Base-by-base conservation (phyloP, 805 yeast species). In the Lipomyces yamanashiensis region DNA sequence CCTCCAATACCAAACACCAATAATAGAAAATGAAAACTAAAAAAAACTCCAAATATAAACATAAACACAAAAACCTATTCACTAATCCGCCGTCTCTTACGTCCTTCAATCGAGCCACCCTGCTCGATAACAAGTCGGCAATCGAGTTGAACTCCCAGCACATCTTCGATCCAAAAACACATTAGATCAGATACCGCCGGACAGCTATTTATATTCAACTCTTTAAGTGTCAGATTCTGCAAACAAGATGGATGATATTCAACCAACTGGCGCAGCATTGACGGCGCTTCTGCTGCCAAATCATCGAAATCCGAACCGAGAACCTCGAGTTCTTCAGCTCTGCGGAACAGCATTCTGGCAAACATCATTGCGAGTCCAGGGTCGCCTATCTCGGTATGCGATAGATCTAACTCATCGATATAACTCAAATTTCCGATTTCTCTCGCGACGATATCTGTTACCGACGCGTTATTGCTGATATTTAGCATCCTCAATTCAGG, bases 141-240 rank as follows among this genome's bases (percentile, higher is more conserved):
- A 23, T 55, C 52, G 1, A 55, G 15, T 23, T 43, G 13, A 28
- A 55, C 52, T 7, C 59, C 40, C 33, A 56, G 15, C 23, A 41
- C 44, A 45, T 56, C 60, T 33, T 56, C 52, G 33, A 56, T 56
- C 60, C 60, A 56, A 48, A 56, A 56, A 36, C 57, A 58, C 51
- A 47, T 41, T 43, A 19, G 21, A 40, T 59, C 59, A 12, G 59
- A 47, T 9, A 59, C 50, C 39, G 36, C 12, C 17, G 53, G 44
- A 19, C 64, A 61, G 43, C 34, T 33, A 21, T 55, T 55, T 12
- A 61, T 50, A 15, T 39, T 41, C 51, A 61, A 21, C 12, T 19
- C n/a, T 48, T 39, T 41, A 7, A 61, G 15, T 40, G n/a, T 33
- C 48, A 61, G 15, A 7, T 15, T 7, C 15, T 15, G 15, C 15